phyloP scores from a whole-genome alignment of 2,329 filamentous ascomycete genomes.

The Penicillium concentricum region DNA sequence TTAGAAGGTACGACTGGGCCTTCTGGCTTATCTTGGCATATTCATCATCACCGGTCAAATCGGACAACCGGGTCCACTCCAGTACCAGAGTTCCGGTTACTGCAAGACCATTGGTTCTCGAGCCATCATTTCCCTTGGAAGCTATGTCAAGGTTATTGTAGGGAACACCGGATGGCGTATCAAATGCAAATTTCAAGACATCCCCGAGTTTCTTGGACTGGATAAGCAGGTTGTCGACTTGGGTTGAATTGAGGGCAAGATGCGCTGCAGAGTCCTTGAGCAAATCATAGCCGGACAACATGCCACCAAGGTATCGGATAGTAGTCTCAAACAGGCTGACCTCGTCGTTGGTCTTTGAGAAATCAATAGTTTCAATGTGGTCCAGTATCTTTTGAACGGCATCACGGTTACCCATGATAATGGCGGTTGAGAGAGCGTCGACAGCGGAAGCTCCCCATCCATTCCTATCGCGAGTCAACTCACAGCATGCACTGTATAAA shows the following conservation, averaged over 20 bases:
- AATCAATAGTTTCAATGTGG: conserved; percentile 70
- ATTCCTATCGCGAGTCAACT: conserved; percentile 54
- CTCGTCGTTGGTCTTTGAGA: conserved; percentile 57
- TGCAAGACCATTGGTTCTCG: conserved; percentile 67
- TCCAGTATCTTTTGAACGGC: conserved; percentile 70
- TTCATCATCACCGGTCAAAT: conserved; percentile 65
- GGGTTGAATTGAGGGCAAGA: conserved; percentile 48
- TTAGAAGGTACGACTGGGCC: conserved; percentile 68
- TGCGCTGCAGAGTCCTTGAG: conserved; percentile 64
- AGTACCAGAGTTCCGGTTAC: conserved; percentile 75
- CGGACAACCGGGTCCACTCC: conserved; percentile 79
- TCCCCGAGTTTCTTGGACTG: conserved; percentile 71
- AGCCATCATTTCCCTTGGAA: conserved; percentile 51
- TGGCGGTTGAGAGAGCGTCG: conserved; percentile 75
- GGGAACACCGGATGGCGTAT: conserved; percentile 73
- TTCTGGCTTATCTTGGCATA: conserved; percentile 68
- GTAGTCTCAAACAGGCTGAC: conserved; percentile 88
- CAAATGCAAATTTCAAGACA: conserved; percentile 72
- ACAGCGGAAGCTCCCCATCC: conserved; percentile 82
- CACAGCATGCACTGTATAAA: neutral
- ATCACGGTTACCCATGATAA: conserved; percentile 69
- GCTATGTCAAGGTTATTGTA: conserved; percentile 66
- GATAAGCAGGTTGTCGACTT: conserved; percentile 60
- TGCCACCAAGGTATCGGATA: conserved; percentile 79
- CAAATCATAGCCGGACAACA: conserved; percentile 69